Conservation (phyloP, 805 yeast species). For the Yarrowia sp. region DNA sequence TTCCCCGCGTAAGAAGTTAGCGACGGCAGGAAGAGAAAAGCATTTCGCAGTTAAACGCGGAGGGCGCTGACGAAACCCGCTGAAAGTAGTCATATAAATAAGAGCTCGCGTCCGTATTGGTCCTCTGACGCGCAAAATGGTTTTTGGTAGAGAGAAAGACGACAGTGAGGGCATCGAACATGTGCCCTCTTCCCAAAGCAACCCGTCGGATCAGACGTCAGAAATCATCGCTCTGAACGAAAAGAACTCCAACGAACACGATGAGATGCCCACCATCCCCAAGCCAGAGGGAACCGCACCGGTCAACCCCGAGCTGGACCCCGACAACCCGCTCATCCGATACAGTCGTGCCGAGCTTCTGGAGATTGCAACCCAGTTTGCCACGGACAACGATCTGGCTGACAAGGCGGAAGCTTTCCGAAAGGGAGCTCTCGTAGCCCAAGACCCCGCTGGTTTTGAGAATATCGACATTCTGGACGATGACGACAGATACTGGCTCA, state of each 20-base stretch:
- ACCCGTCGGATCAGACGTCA: background rate
- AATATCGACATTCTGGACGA: constrained; percentile 42
- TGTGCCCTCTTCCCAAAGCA: background rate
- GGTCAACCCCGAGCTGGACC: background rate
- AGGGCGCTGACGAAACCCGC: too few relatives aligned
- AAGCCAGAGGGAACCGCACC: background rate
- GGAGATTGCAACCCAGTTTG: constrained; percentile 10
- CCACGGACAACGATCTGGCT: background rate
- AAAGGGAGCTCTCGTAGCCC: constrained; percentile 58
- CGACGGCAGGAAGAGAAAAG: background rate
- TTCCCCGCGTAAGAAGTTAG: constrained; percentile 8
- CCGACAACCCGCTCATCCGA: constrained; percentile 16
- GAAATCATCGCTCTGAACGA: constrained; percentile 1
- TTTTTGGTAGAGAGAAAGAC: background rate
- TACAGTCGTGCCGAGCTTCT: constrained; percentile 3
- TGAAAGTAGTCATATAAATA: background rate
- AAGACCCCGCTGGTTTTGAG: constrained; percentile 40
- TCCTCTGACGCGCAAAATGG: background rate
- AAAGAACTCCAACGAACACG: constrained; percentile 7
- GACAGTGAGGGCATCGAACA: constrained; percentile 6
- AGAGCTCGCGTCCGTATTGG: background rate
- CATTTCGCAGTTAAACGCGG: background rate
- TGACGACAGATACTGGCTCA: constrained; percentile 39
- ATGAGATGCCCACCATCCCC: background rate
- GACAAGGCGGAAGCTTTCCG: constrained; percentile 30